Conservation (phyloP, 73 alveolate species). For the Uronychia binucleata region DNA sequence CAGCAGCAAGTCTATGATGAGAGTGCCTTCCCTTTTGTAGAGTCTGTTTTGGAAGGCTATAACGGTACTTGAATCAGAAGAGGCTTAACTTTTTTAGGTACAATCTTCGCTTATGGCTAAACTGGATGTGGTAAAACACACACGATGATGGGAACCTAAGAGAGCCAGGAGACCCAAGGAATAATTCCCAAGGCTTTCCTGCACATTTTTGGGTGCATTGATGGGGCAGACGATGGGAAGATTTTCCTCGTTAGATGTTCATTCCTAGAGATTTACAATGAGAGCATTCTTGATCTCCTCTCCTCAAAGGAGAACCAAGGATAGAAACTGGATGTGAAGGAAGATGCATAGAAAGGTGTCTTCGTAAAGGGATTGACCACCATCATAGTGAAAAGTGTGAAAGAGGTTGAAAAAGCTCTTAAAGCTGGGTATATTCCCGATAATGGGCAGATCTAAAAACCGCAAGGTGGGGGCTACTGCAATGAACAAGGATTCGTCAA, state of each 20-base stretch:
- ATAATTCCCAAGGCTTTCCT: constrained; percentile 91
- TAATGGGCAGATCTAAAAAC: constrained; percentile 71
- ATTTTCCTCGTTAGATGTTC: constrained; percentile 91
- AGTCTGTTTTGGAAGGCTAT: constrained; percentile 60
- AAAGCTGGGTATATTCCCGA: constrained; percentile 3
- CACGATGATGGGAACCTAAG: constrained; percentile 76
- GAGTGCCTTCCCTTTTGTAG: constrained; percentile 78
- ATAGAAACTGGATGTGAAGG: constrained; percentile 86
- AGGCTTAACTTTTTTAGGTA: constrained; percentile 18
- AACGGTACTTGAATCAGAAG: constrained; percentile 35
- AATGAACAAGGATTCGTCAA: constrained; percentile 90
- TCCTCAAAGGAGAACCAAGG: constrained; percentile 66
- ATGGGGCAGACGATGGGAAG: constrained; percentile 80
- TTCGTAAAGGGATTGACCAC: constrained; percentile 85
- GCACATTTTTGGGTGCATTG: constrained; percentile 89
- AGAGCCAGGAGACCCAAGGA: constrained; percentile 79
- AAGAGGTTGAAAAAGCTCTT: constrained; percentile 86
- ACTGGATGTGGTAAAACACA: constrained; percentile 86
- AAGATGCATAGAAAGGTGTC: constrained; percentile 86
- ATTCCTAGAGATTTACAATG: constrained; percentile 96
- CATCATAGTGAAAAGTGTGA: constrained; percentile 77
- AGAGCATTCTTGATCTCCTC: constrained; percentile 93
- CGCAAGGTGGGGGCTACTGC: constrained; percentile 89
- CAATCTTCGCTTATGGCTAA: constrained; percentile 95
- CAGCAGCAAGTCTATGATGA: constrained; percentile 82